Conservation (phyloP, 2,329 filamentous ascomycete species). For the Cytospora leucostoma region DNA sequence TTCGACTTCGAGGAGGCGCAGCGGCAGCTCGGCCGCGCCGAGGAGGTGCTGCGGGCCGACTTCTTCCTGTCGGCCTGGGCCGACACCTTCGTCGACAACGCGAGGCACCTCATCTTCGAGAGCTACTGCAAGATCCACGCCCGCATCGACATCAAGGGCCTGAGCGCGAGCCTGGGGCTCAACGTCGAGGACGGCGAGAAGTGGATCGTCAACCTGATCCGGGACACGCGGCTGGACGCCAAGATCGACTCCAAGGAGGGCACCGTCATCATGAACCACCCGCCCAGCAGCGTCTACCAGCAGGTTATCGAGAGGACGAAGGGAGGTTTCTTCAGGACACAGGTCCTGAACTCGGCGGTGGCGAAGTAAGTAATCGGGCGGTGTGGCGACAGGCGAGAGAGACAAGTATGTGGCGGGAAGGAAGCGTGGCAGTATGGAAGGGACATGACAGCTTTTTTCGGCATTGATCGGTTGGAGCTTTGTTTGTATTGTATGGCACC, state of each 20-base stretch:
- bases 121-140: conserved; percentile 99
- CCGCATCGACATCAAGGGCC: conserved; percentile 95
- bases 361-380: conserved; percentile 52
- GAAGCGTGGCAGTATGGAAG: conserved; percentile 16
- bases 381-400: not conserved
- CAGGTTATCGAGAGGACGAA: conserved; percentile 99
- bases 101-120: conserved; percentile 95
- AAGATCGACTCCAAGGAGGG: conserved; percentile 99
- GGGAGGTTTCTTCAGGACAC: conserved; percentile 97
- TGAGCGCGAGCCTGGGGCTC: conserved; percentile 87
- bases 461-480: conserved; percentile 21
- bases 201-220: conserved; percentile 99
- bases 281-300: conserved; percentile 96
- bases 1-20: conserved; percentile 98
- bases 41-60: conserved; percentile 87
- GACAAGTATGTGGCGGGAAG: not conserved
- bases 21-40: conserved; percentile 80
- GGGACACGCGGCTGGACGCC: conserved; percentile 93
- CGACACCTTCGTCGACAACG: conserved; percentile 90
- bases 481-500: conserved; percentile 20
- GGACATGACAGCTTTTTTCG: conserved; percentile 19
- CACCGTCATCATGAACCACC: conserved; percentile 99
- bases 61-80: conserved; percentile 90
- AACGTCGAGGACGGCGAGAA: conserved; percentile 97
- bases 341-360: conserved; percentile 77